Evolutionary conservation across 2,329 filamentous ascomycete genomes (phyloP).

Genomic region (Exophiala sideris): DNA sequence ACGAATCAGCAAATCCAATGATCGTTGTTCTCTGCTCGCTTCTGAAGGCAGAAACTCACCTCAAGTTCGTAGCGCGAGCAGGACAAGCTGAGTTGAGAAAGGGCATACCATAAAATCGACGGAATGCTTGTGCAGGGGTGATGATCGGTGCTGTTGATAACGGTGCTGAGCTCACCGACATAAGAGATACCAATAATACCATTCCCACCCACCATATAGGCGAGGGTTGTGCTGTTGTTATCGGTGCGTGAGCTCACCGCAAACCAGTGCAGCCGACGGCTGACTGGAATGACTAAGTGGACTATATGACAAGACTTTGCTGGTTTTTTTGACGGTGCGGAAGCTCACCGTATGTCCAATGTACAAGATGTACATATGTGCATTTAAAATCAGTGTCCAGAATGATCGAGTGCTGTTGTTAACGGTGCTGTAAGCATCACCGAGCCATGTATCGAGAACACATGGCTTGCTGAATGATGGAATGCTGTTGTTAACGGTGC

Average conservation of each 20-base stretch:
- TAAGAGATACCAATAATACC: slow-evolving; percentile 1
- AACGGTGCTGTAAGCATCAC: slow-evolving; percentile 10
- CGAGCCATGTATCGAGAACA: slow-evolving; percentile 1
- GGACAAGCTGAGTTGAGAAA: no score
- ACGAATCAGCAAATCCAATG: no score
- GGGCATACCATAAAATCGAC: not conserved
- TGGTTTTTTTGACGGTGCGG: slow-evolving; percentile 24
- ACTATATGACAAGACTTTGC: slow-evolving; percentile 22
- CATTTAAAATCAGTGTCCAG: not conserved
- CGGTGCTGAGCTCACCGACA: slow-evolving; percentile 16
- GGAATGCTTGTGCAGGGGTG: not conserved
- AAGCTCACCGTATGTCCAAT: slow-evolving; percentile 21
- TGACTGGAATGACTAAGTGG: slow-evolving; percentile 6
- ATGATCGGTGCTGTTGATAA: slow-evolving; percentile 12
- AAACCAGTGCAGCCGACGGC: not conserved
- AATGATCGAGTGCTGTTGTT: slow-evolving; percentile 16
- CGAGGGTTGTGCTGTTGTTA: slow-evolving; percentile 15
- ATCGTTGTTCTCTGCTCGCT: no score
- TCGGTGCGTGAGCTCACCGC: slow-evolving; percentile 20
- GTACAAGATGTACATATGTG: slow-evolving; percentile 5
- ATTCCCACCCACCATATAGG: slow-evolving; percentile 15
- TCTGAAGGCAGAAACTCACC: no score
- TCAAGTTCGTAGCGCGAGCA: no score
- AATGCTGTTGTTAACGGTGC: slow-evolving; percentile 22
- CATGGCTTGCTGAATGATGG: slow-evolving; percentile 10